phyloP scores from a whole-genome alignment of 2,329 filamentous ascomycete genomes.

The Grosmannia huntii region DNA sequence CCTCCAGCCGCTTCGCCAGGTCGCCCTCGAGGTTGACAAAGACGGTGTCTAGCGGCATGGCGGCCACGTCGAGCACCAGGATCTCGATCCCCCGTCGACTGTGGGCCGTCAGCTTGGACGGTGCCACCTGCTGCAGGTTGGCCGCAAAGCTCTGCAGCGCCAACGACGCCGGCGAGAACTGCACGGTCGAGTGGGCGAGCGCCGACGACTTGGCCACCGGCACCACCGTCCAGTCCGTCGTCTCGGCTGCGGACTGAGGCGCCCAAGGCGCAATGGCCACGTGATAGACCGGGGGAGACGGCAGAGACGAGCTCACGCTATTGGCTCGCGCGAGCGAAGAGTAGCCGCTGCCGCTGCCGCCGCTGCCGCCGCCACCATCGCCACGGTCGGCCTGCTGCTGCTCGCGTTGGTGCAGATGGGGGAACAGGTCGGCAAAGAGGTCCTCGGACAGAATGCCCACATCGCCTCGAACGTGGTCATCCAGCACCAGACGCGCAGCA shows the following conservation, averaged over 20 bases:
- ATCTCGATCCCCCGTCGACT: conserved; percentile 74
- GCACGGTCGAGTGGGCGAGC: conserved; percentile 63
- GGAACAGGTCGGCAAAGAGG: conserved; percentile 71
- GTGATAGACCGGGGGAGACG: conserved; percentile 33
- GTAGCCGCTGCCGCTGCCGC: too few relatives aligned
- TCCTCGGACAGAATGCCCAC: conserved; percentile 79
- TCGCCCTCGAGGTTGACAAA: conserved; percentile 79
- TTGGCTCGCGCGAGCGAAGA: background rate
- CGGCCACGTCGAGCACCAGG: conserved; percentile 65
- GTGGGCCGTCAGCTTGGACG: conserved; percentile 60
- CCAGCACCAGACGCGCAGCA: conserved; percentile 68
- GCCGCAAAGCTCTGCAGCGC: conserved; percentile 71
- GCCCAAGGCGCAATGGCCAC: conserved; percentile 65
- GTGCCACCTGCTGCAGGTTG: conserved; percentile 57
- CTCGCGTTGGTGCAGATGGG: conserved; percentile 28
- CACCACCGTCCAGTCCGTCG: conserved; percentile 72
- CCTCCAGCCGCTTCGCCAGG: conserved; percentile 64
- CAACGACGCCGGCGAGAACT: conserved; percentile 60
- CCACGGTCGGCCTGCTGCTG: conserved; percentile 3
- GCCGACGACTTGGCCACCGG: conserved; percentile 55
- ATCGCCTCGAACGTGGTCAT: conserved; percentile 75
- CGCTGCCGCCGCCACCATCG: too few relatives aligned
- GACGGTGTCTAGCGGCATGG: conserved; percentile 69
- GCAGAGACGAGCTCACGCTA: background rate
- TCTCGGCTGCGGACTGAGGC: conserved; percentile 43